Percentiles rank a stretch among this genome's conserved stretches.
Evolutionary conservation across 2,329 filamentous ascomycete genomes (phyloP).

Genomic region (Pseudocercospora pini-densiflorae): DNA sequence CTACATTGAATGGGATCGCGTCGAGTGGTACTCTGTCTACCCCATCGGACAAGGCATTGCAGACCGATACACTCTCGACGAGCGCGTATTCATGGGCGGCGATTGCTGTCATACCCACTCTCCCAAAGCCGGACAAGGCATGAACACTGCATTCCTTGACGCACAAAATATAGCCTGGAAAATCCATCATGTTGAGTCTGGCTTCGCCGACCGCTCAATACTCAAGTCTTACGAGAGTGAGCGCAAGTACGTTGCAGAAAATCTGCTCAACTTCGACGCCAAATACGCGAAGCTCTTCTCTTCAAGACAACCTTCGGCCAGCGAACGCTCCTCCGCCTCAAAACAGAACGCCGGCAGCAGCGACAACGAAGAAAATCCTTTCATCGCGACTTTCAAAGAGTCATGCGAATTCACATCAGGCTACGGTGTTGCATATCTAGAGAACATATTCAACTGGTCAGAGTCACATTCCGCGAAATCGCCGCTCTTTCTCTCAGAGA

Average conservation of each 20-base stretch:
- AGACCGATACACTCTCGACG: slow-evolving; percentile 67
- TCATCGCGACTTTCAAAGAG: slow-evolving; percentile 88
- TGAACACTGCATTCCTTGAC: slow-evolving; percentile 64
- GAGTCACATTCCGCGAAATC: slow-evolving; percentile 72
- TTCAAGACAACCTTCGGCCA: slow-evolving; percentile 71
- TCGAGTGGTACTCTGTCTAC: slow-evolving; percentile 70
- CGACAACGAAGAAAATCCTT: slow-evolving; percentile 68
- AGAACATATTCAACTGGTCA: slow-evolving; percentile 86
- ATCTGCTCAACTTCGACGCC: slow-evolving; percentile 82
- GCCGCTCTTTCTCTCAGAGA: slow-evolving; percentile 66
- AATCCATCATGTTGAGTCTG: slow-evolving; percentile 85
- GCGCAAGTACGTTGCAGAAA: slow-evolving; percentile 82
- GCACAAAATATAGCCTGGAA: slow-evolving; percentile 95
- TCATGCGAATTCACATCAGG: slow-evolving; percentile 91
- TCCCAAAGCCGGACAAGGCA: slow-evolving; percentile 68
- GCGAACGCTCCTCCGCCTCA: slow-evolving; percentile 71
- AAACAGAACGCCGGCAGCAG: slow-evolving; percentile 50
- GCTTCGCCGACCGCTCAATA: slow-evolving; percentile 75
- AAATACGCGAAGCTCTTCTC: slow-evolving; percentile 91
- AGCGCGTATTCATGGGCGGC: slow-evolving; percentile 69
- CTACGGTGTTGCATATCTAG: slow-evolving; percentile 84
- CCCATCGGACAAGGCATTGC: slow-evolving; percentile 69
- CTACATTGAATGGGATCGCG: slow-evolving; percentile 64
- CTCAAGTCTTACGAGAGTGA: slow-evolving; percentile 87
- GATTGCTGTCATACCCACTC: slow-evolving; percentile 67